Conservation (phyloP, 345 rosid genomes). For the Salix udensis region DNA sequence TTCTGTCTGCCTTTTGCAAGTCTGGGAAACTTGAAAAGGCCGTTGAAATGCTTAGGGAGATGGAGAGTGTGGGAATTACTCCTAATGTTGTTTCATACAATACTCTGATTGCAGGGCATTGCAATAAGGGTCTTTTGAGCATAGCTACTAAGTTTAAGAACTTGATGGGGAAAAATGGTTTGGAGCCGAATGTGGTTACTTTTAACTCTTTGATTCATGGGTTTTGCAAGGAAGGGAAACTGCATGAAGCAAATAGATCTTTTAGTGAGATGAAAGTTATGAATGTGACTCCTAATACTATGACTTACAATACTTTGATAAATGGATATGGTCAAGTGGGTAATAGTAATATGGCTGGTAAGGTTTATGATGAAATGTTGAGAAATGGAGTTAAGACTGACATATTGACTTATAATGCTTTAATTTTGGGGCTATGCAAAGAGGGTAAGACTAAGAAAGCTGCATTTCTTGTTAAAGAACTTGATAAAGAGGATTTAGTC, state of each 20-base stretch:
- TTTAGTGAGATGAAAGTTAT: constrained; percentile 60
- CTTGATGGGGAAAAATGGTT: constrained; percentile 44
- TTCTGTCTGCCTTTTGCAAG: constrained; percentile 56
- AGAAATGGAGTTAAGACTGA: constrained; percentile 54
- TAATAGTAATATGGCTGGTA: constrained; percentile 47
- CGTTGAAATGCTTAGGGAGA: constrained; percentile 46
- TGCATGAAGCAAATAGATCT: constrained; percentile 56
- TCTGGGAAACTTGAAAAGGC: constrained; percentile 64
- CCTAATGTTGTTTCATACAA: constrained; percentile 57
- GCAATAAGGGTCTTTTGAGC: constrained; percentile 58
- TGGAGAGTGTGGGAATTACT: constrained; percentile 46
- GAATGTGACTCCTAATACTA: constrained; percentile 50
- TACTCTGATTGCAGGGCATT: constrained; percentile 68
- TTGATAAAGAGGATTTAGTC: constrained; percentile 59
- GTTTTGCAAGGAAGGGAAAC: constrained; percentile 52
- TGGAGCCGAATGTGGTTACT: constrained; percentile 61
- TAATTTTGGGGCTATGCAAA: constrained; percentile 75
- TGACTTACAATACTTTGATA: constrained; percentile 78
- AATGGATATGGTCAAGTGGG: constrained; percentile 57
- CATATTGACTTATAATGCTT: constrained; percentile 67
- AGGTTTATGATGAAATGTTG: constrained; percentile 69
- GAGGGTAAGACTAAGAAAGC: constrained; percentile 92
- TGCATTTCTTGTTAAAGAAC: constrained; percentile 67
- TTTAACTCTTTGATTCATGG: constrained; percentile 65
- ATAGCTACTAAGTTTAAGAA: constrained; percentile 61